These are phyloP conservation scores for Arthromyces matolae DNA, from an alignment of 768 basidiomycete species.

Conservation along the genomic window DNA sequence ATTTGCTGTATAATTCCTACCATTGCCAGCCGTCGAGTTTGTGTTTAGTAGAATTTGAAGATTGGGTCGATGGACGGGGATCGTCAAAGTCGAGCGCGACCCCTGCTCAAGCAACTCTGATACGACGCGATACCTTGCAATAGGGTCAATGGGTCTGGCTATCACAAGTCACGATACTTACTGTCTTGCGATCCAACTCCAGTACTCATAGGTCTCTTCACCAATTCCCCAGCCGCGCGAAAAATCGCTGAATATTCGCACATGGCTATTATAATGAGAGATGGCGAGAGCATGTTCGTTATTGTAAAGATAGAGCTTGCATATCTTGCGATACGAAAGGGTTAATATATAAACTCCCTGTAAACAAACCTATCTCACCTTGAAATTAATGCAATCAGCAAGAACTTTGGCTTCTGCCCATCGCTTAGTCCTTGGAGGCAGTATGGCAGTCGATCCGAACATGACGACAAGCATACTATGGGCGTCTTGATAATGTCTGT, in stretches of 20 bases:
- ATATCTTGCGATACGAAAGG: constrained; percentile 66
- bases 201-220: constrained; percentile 94
- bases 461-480: constrained; percentile 80
- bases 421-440: constrained; percentile 90
- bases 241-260: constrained; percentile 82
- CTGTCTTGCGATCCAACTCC: constrained; percentile 96
- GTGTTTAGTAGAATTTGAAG: constrained; percentile 24
- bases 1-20: constrained; percentile 9
- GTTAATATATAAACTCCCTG: too few species aligned
- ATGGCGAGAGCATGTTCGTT: constrained; percentile 80
- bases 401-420: constrained; percentile 99
- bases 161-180: constrained; percentile 34
- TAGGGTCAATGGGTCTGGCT: not conserved
- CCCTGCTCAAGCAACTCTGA: constrained; percentile 90
- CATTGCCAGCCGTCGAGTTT: constrained; percentile 12
- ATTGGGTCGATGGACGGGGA: constrained; percentile 56
- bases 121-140: constrained; percentile 74
- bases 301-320: constrained; percentile 89
- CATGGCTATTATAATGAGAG: constrained; percentile 80
- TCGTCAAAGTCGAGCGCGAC: constrained; percentile 52
- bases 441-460: constrained; percentile 82
- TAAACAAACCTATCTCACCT: constrained; percentile 46
- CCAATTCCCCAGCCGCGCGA: constrained; percentile 93
- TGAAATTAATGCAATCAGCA: constrained; percentile 88
- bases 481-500: constrained; percentile 92